A percentile compares a stretch with the other conserved stretches of the same genome.
Evolutionary conservation across 163 green algal species (phyloP).

Genomic region (Coccomyxa subellipsoidea): DNA sequence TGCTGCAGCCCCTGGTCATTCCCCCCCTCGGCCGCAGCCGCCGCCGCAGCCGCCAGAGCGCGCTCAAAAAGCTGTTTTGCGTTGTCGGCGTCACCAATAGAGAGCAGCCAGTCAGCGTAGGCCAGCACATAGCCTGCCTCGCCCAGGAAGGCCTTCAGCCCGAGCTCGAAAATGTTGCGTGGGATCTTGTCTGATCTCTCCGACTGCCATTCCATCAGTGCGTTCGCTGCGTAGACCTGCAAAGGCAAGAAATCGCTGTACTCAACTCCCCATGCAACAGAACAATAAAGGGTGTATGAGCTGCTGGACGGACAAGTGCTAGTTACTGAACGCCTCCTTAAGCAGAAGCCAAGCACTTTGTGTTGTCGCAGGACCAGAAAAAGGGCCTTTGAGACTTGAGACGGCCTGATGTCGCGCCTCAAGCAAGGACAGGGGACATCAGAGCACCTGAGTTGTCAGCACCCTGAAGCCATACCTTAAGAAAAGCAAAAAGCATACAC

Average conservation of each 20-base stretch:
- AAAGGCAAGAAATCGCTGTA: too few species aligned
- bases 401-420: too few species aligned
- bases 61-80: constrained; percentile 83
- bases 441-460: too few species aligned
- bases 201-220: constrained; percentile 76
- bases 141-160: constrained; percentile 63
- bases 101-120: constrained; percentile 51
- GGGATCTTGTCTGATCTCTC: constrained; percentile 64
- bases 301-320: neutral
- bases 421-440: too few species aligned
- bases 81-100: constrained; percentile 73
- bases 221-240: constrained; percentile 78
- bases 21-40: neutral
- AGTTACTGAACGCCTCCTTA: neutral
- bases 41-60: constrained; percentile 52
- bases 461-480: too few species aligned
- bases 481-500: too few species aligned
- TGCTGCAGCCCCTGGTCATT: neutral
- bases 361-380: too few species aligned
- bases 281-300: neutral
- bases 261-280: constrained; percentile 9
- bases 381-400: too few species aligned
- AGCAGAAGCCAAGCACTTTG: neutral
- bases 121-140: constrained; percentile 69
- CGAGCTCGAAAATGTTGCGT: constrained; percentile 89